A percentile compares a stretch with the other conserved stretches of the same genome.
phyloP scores from a whole-genome alignment of 164 flowering plant species.

The Santalum album region DNA sequence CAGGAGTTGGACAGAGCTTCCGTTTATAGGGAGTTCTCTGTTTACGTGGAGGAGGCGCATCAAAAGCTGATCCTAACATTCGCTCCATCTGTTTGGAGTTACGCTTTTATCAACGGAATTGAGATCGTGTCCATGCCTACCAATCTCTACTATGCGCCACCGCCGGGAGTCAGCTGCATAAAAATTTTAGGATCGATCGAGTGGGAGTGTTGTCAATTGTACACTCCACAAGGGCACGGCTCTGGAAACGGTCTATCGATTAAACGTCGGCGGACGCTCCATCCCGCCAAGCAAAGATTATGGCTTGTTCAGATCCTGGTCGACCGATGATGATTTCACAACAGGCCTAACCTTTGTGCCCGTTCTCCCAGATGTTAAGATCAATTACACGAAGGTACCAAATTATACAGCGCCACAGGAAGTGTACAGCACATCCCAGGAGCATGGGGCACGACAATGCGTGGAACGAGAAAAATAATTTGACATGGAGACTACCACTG shows the following conservation, averaged over 20 bases:
- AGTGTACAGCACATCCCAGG: slow-evolving; percentile 15
- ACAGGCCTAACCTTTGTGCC: background rate
- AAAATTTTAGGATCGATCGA: background rate
- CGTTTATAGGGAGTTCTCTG: slow-evolving; percentile 6
- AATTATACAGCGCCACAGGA: slow-evolving; percentile 6
- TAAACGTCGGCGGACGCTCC: slow-evolving; percentile 5
- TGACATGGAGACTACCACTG: slow-evolving; percentile 41
- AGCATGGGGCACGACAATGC: slow-evolving; percentile 11
- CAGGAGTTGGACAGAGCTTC: background rate
- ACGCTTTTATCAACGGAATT: slow-evolving; percentile 20
- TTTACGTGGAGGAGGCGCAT: background rate
- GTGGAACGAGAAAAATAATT: slow-evolving; percentile 18
- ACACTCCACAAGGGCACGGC: slow-evolving; percentile 1
- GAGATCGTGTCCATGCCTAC: slow-evolving; percentile 18
- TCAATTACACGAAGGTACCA: background rate
- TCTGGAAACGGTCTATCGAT: slow-evolving; percentile 3
- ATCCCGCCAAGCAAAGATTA: slow-evolving; percentile 7
- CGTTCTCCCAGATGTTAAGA: background rate
- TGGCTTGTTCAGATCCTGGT: slow-evolving; percentile 15
- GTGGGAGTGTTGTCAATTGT: background rate
- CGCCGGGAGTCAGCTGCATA: background rate
- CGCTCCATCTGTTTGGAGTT: slow-evolving; percentile 5
- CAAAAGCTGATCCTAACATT: slow-evolving; percentile 7
- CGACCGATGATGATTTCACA: slow-evolving; percentile 6
- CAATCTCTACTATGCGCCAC: background rate